Evolutionary conservation across 169 alveolate species (phyloP).

Genomic region (Eimeria necatrix): DNA sequence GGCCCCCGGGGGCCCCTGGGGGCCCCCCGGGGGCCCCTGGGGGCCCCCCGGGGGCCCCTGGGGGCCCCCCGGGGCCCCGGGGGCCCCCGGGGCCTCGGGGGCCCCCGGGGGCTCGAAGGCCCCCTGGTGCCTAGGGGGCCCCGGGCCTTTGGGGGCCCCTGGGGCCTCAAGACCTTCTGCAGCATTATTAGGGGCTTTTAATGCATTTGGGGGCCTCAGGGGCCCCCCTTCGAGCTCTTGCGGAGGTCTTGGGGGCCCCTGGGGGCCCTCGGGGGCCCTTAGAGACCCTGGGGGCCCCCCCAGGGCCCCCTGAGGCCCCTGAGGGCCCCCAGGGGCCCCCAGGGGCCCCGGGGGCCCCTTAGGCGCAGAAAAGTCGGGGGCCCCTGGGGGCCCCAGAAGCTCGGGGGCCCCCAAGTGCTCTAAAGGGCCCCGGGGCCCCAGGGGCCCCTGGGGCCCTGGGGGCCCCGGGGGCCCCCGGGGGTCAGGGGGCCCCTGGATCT

Average conservation of each 20-base stretch:
- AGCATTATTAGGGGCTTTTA: background rate
- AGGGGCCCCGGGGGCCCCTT: too few relatives aligned
- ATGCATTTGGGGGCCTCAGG: background rate
- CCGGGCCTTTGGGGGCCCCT: background rate
- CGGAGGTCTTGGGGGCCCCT: background rate
- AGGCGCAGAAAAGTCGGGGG: too few relatives aligned
- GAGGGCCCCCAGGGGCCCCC: too few relatives aligned
- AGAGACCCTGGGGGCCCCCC: too few relatives aligned
- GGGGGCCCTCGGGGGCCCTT: slow-evolving; percentile 21
- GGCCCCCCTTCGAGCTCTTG: background rate
- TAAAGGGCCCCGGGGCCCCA: too few relatives aligned
- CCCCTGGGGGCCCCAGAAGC: background rate
- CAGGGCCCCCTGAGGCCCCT: too few relatives aligned
- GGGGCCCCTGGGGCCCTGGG: too few relatives aligned
- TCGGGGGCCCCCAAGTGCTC: too few relatives aligned
- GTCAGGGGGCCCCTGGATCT: too few relatives aligned
- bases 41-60: background rate
- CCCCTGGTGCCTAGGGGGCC: background rate
- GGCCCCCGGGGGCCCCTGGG: too few relatives aligned
- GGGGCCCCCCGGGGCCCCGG: background rate
- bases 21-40: too few relatives aligned
- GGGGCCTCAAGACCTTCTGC: background rate
- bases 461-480: too few relatives aligned
- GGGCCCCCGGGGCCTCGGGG: background rate
- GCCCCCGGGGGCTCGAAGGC: background rate